Evolutionary conservation across 495 filamentous ascomycete genomes (phyloP).

Genomic region (Daldinia decipiens): DNA sequence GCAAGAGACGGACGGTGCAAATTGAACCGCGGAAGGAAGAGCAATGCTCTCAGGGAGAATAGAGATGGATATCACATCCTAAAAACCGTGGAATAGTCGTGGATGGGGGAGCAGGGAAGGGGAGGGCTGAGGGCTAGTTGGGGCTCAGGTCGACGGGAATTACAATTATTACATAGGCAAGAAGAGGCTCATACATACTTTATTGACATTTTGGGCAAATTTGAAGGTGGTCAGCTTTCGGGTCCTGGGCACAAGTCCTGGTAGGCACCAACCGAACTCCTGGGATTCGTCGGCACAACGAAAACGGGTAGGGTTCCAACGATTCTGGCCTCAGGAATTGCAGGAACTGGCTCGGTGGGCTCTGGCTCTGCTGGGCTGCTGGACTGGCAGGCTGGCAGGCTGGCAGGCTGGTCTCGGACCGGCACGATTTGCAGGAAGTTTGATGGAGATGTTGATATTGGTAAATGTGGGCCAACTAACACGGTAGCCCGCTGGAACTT

Average conservation of each 20-base stretch:
- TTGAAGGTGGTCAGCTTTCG: slow-evolving; percentile 57
- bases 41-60: slow-evolving; percentile 43
- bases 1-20: slow-evolving; percentile 12
- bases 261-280: slow-evolving; percentile 46
- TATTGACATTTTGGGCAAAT: slow-evolving; percentile 69
- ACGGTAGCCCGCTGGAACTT: slow-evolving; percentile 42
- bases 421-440: slow-evolving; percentile 49
- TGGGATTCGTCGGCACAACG: slow-evolving; percentile 51
- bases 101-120: slow-evolving; percentile 30
- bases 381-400: not conserved
- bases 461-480: slow-evolving; percentile 44
- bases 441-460: slow-evolving; percentile 47
- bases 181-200: slow-evolving; percentile 64
- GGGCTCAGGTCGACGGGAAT: slow-evolving; percentile 33
- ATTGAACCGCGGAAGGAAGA: slow-evolving; percentile 37
- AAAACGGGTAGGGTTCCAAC: slow-evolving; percentile 45
- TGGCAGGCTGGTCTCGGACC: slow-evolving; percentile 36
- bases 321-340: slow-evolving; percentile 40
- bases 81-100: slow-evolving; percentile 45
- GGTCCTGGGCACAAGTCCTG: slow-evolving; percentile 46
- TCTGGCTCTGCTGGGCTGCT: too few species aligned
- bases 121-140: slow-evolving; percentile 27
- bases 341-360: too few species aligned
- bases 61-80: slow-evolving; percentile 42
- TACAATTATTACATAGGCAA: slow-evolving; percentile 21